These are phyloP conservation scores for Boletales sp. DNA, from an alignment of 768 basidiomycete species.

Conservation along the genomic window DNA sequence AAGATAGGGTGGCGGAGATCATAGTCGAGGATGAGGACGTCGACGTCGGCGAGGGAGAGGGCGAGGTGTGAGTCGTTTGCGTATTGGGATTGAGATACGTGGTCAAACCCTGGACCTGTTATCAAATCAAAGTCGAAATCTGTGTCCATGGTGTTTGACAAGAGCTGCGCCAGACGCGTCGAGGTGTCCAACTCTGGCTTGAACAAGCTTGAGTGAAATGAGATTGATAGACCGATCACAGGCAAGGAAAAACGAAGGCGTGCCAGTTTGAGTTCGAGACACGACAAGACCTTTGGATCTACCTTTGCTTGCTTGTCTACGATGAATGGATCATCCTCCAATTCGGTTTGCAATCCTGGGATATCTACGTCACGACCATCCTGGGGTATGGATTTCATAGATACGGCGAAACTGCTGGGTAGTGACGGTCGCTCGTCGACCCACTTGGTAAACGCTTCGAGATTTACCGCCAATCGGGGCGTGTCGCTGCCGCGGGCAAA, in stretches of 20 bases:
- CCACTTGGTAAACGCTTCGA: constrained; percentile 41
- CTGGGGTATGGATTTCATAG: constrained; percentile 25
- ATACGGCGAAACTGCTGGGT: constrained; percentile 37
- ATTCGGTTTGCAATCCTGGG: not conserved
- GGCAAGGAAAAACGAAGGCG: constrained; percentile 9
- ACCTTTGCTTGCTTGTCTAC: not conserved
- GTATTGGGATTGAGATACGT: constrained; percentile 12
- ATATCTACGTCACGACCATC: not conserved
- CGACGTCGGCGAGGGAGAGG: constrained; percentile 25
- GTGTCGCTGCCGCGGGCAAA: not conserved
- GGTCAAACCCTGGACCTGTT: constrained; percentile 11
- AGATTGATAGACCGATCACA: constrained; percentile 6
- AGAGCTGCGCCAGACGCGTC: constrained; percentile 9
- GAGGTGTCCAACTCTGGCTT: constrained; percentile 10
- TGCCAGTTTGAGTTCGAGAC: constrained; percentile 17
- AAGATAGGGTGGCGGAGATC: constrained; percentile 49
- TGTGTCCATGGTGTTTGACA: constrained; percentile 9
- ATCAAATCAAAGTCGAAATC: constrained; percentile 3
- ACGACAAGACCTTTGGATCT: constrained; percentile 17
- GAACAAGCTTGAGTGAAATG: constrained; percentile 3
- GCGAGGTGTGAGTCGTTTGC: constrained; percentile 7
- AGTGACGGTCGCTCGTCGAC: constrained; percentile 21
- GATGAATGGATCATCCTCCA: not conserved
- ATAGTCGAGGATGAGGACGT: constrained; percentile 53
- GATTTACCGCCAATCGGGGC: constrained; percentile 24